Conservation (phyloP, 495 filamentous ascomycete genomes). For the Penicillium alfredii region DNA sequence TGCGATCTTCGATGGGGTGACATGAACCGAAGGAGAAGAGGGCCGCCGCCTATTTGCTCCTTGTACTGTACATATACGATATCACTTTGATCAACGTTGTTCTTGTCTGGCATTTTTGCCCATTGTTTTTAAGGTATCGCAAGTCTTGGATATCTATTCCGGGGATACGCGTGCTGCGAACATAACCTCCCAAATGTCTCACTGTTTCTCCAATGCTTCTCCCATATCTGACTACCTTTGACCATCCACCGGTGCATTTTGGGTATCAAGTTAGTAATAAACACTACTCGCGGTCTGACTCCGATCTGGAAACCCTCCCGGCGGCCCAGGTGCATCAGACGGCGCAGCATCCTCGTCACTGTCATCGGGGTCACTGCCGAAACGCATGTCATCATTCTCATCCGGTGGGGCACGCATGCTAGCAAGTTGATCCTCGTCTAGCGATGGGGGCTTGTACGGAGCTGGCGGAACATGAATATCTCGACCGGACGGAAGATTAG, state of each 20-base stretch:
- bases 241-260: not conserved
- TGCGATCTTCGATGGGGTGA: not conserved
- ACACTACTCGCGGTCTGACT: constrained; percentile 29
- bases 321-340: constrained; percentile 29
- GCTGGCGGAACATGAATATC: constrained; percentile 67
- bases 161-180: too few relatives aligned
- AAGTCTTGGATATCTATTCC: too few relatives aligned
- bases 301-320: constrained; percentile 40
- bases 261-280: constrained; percentile 43
- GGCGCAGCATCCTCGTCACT: constrained; percentile 45
- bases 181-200: too few relatives aligned
- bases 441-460: constrained; percentile 50
- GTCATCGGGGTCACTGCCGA: constrained; percentile 35
- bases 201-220: too few relatives aligned
- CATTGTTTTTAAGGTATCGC: too few relatives aligned
- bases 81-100: constrained; percentile 16
- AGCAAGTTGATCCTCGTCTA: constrained; percentile 53
- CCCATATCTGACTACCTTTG: not conserved
- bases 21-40: too few relatives aligned
- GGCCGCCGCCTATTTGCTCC: too few relatives aligned
- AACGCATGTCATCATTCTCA: constrained; percentile 24
- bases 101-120: constrained; percentile 6
- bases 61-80: constrained; percentile 18
- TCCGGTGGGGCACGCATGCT: constrained; percentile 41
- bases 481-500: constrained; percentile 77